These are phyloP conservation scores for Davidsoniella virescens DNA, from an alignment of 2,329 filamentous ascomycete genomes.

Conservation along the genomic window DNA sequence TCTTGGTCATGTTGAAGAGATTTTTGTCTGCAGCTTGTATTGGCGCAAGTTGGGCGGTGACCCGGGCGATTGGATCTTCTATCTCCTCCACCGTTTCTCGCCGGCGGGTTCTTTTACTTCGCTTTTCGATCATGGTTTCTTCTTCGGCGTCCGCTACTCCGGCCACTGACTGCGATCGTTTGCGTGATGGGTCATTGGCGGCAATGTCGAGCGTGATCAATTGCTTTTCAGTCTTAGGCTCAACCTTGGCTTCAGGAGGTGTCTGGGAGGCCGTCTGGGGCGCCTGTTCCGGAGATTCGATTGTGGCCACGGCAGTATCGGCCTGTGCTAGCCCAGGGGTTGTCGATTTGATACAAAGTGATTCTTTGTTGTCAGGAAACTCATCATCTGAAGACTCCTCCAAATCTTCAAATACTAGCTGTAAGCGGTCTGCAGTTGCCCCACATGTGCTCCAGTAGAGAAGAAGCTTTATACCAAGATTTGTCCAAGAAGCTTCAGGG, in stretches of 20 bases:
- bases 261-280: background rate
- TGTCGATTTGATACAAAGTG: conserved; percentile 4
- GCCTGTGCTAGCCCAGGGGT: background rate
- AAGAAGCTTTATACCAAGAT: conserved; percentile 21
- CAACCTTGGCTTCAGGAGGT: background rate
- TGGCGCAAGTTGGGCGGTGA: conserved; percentile 38
- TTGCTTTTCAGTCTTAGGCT: background rate
- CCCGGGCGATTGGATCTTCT: conserved; percentile 34
- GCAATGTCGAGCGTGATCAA: background rate
- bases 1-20: conserved; percentile 38
- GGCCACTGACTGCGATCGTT: conserved; percentile 46
- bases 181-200: conserved; percentile 22
- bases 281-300: background rate
- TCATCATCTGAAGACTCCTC: conserved; percentile 8
- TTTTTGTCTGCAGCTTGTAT: conserved; percentile 40
- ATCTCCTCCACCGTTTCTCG: conserved; percentile 41
- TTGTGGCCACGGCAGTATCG: conserved; percentile 1
- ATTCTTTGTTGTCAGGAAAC: conserved; percentile 9
- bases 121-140: conserved; percentile 40
- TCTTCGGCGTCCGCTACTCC: conserved; percentile 43
- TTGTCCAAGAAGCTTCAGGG: conserved; percentile 20
- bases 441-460: conserved; percentile 15
- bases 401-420: conserved; percentile 2
- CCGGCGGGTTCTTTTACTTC: conserved; percentile 48
- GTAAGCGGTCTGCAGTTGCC: conserved; percentile 6